Percentiles rank a stretch among this genome's conserved stretches.
Evolutionary conservation across 768 basidiomycete genomes (phyloP).

Genomic region (Favolaschia claudopus): DNA sequence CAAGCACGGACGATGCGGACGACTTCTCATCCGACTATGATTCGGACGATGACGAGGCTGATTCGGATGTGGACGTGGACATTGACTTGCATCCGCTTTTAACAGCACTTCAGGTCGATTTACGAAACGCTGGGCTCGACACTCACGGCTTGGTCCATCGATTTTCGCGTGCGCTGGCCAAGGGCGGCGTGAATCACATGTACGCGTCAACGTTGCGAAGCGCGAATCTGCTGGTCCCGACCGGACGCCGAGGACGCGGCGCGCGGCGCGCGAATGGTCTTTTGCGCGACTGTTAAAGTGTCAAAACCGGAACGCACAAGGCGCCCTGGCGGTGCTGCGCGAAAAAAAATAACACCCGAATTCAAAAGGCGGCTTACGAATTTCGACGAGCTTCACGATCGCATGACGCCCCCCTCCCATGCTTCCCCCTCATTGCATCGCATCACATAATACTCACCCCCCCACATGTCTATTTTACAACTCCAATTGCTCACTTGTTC

Average conservation of each 20-base stretch:
- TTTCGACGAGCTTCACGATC: constrained; percentile 3
- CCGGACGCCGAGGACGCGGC: not conserved
- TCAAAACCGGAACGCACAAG: not conserved
- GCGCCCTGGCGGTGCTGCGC: not conserved
- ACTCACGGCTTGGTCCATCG: constrained; percentile 81
- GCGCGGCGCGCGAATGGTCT: constrained; percentile 64
- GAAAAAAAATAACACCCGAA: no score
- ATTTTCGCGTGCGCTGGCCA: constrained; percentile 76
- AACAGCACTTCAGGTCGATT: constrained; percentile 67
- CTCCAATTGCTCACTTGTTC: no score
- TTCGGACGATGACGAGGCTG: constrained; percentile 39
- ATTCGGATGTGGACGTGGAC: constrained; percentile 40
- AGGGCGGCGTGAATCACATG: constrained; percentile 82
- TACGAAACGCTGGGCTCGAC: constrained; percentile 67
- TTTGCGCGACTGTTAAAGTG: constrained; percentile 64
- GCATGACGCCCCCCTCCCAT: no score
- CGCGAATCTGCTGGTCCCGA: constrained; percentile 74
- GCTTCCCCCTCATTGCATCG: constrained; percentile 5
- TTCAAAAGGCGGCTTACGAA: not conserved
- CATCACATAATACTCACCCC: not conserved
- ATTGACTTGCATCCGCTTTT: constrained; percentile 18
- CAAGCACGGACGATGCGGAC: constrained; percentile 34
- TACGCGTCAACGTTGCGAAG: constrained; percentile 87
- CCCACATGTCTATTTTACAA: not conserved
- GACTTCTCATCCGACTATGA: not conserved